Evolutionary conservation across 768 basidiomycete genomes (phyloP), one percentile per base, ranked within the genome.

Genomic region (Auricularia sp.): DNA sequence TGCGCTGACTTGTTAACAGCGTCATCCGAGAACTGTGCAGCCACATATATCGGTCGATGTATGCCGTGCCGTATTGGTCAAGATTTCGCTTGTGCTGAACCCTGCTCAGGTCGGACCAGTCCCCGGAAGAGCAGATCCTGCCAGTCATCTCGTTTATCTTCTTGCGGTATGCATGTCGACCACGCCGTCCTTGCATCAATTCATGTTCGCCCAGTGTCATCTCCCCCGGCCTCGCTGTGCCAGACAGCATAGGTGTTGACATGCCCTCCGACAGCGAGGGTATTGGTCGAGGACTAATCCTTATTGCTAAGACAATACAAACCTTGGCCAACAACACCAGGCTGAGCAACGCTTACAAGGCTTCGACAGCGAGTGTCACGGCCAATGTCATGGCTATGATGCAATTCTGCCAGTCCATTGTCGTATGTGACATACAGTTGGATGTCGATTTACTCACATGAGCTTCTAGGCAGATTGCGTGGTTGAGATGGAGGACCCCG

Each of bases 261-360:
- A 71, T 93, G 0, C 56, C 56, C 6, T 88, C 90, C 0, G 88
- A 87, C 47, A 80, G 82, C 43, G 18, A 59, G 29, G 36, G 70
- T 2, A 80, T 90, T 62, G 86, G 90, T n/a, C 85, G 89, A 51
- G 93, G 91, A n/a, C 78, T 96, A 14, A 87, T 91, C 80, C 78
- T 90, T 61, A 88, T 97, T 67, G 90, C 92, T 47, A 97, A 95
- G 76, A 86, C 95, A 63, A 87, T 97, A 54, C 93, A 96, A 74
- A 93, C 92, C 70, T 75, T 97, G 36, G 93, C 93, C 23, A 98
- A 97, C 75, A 96, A 97, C 69, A 88, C 95, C 59, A 86, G 91
- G 71, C 95, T 96, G 68, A 91, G 89, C 11, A 94, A 94, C 73
- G 93, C 96, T 69, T 3, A 87, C 23, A 59, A 59, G 29, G 14